Evolutionary conservation across 2,329 filamentous ascomycete species (phyloP), one percentile per base, ranked within the genome.

Genomic region (Ophiostoma triangulosporum): DNA sequence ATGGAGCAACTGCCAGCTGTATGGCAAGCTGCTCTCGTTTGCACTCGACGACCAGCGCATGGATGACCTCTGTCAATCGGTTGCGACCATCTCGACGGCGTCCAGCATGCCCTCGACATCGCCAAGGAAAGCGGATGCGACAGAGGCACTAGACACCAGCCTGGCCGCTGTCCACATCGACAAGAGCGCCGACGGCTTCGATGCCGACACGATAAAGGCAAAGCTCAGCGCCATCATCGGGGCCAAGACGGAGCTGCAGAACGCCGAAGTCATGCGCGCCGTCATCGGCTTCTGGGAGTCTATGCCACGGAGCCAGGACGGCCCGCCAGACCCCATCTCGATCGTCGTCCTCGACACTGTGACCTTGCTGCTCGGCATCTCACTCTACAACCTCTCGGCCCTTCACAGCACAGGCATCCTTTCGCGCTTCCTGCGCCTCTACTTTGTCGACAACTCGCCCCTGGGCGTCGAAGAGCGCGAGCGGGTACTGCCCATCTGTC

Each of bases 11-110:
- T 79, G 76, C 60, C 84, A 90, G 65, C 74, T 94, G 4, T 94
- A 94, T 67, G 88, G 88, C 27, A 83, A 84, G 60, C 76, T 96
- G 8, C 74, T 95, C 50, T 80, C 86, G 5, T 91, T 94, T 68
- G 83, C 85, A 1, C 69, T 95, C 50, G 85, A 88, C 53, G 85
- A 95, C 64, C 81, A 88, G 63, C 78, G 81, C 45, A 73, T 91
- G 56, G 80, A 84, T 52, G 72, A 78, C 53, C 72, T 93, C 49
- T 93, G 87, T 64, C 72, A 77, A 57, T 71, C 72, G 12, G 68
- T 74, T 17, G 29, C 29, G n/a, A 43, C 24, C 22, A 14, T 5
- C 17, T 48, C 48, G 8, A 17, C 48, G 9, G 40, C n/a, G 15
- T 33, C 15, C 4, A 24, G 9, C 6, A 20, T 14, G 17, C 17